Conservation (phyloP, 2,329 filamentous ascomycete species). For the Reticulascus tulasneorum region DNA sequence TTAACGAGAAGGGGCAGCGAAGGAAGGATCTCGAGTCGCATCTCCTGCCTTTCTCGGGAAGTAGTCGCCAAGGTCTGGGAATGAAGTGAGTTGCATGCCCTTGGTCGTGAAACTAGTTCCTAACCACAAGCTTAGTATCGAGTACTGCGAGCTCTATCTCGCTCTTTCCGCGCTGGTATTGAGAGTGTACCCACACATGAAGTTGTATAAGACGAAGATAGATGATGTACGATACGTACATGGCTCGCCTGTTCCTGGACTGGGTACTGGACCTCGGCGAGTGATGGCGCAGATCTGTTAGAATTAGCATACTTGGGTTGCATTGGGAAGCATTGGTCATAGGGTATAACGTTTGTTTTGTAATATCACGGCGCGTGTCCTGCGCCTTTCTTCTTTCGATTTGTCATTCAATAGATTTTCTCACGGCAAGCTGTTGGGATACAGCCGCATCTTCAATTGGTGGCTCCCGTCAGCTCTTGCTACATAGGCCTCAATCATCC, state of each 20-base stretch:
- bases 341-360: not conserved
- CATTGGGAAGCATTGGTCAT: not conserved
- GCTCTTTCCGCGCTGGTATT: constrained; percentile 20
- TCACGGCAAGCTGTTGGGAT: not conserved
- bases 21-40: constrained; percentile 13
- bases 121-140: constrained; percentile 17
- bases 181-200: constrained; percentile 22
- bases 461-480: no score
- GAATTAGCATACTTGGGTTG: not conserved
- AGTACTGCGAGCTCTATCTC: constrained; percentile 25
- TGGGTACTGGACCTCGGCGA: constrained; percentile 11
- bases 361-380: no score
- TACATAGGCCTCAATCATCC: no score
- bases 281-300: constrained; percentile 5
- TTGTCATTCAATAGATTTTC: not conserved
- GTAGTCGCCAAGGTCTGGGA: constrained; percentile 16
- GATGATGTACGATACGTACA: constrained; percentile 25
- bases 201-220: constrained; percentile 22
- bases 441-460: no score
- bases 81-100: constrained; percentile 14
- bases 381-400: no score
- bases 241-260: constrained; percentile 18
- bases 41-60: constrained; percentile 16
- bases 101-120: not conserved
- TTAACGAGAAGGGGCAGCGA: constrained; percentile 12